Conservation (phyloP, 148 eudicot genomes). For the Silene conica region DNA sequence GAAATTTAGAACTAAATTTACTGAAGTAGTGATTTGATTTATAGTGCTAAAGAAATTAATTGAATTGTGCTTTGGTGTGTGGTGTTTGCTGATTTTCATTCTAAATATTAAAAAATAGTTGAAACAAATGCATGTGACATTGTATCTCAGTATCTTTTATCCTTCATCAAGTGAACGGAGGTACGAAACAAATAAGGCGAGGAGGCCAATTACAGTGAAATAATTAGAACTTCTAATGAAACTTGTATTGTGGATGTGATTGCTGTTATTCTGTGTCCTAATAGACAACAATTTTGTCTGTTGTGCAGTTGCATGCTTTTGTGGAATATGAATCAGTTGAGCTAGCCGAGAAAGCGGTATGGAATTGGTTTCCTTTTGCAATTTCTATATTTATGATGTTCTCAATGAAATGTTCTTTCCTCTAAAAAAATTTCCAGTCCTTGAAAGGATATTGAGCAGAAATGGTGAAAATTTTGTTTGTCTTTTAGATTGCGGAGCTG, state of each 20-base stretch:
- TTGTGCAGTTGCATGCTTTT: constrained; percentile 79
- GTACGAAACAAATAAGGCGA: no score
- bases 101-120: not conserved
- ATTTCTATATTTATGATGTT: not conserved
- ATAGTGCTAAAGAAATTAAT: not conserved
- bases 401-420: not conserved
- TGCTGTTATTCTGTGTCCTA: not conserved
- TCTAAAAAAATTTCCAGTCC: not conserved
- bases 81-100: not conserved
- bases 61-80: not conserved
- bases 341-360: constrained; percentile 91
- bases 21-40: not conserved
- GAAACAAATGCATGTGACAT: not conserved
- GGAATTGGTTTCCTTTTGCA: constrained; percentile 20
- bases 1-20: not conserved
- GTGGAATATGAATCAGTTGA: constrained; percentile 94
- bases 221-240: no score
- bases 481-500: constrained; percentile 64
- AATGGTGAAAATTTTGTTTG: not conserved
- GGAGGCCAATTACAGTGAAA: no score
- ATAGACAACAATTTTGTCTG: constrained; percentile 5
- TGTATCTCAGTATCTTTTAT: not conserved
- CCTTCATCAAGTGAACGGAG: no score
- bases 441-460: not conserved
- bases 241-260: not conserved